These are phyloP conservation scores for Dactylellina sp. DNA, from an alignment of 2,329 filamentous ascomycete species.

Conservation along the genomic window DNA sequence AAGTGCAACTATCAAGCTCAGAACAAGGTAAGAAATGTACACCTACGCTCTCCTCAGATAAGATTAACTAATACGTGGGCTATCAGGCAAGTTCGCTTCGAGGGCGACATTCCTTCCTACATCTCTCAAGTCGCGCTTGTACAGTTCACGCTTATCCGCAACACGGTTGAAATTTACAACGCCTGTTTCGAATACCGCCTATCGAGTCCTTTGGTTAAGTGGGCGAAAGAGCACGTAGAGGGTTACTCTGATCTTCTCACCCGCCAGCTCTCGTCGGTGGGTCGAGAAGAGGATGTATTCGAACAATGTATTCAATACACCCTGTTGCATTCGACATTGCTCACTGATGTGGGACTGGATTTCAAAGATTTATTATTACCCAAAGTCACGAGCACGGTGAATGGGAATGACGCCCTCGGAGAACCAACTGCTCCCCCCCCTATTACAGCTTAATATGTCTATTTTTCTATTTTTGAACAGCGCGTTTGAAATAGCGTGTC, in stretches of 20 bases:
- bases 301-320: conserved; percentile 84
- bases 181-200: conserved; percentile 84
- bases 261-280: conserved; percentile 87
- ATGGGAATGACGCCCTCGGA: conserved; percentile 23
- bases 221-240: conserved; percentile 96
- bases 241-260: conserved; percentile 85
- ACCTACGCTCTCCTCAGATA: neutral
- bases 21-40: conserved; percentile 74
- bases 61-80: conserved; percentile 4
- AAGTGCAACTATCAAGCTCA: conserved; percentile 80
- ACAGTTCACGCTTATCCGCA: conserved; percentile 93
- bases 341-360: conserved; percentile 88
- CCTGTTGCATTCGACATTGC: conserved; percentile 80
- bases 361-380: conserved; percentile 75
- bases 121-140: conserved; percentile 96
- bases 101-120: conserved; percentile 90
- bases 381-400: conserved; percentile 10
- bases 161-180: conserved; percentile 91
- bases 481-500: too few relatives aligned
- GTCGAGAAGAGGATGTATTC: conserved; percentile 80
- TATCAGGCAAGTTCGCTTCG: conserved; percentile 89
- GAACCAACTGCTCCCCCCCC: neutral
- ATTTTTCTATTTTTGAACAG: too few relatives aligned
- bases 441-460: neutral
- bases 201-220: conserved; percentile 95